Conservation (phyloP, 2,329 filamentous ascomycete genomes). For the Pyricularia sp. region DNA sequence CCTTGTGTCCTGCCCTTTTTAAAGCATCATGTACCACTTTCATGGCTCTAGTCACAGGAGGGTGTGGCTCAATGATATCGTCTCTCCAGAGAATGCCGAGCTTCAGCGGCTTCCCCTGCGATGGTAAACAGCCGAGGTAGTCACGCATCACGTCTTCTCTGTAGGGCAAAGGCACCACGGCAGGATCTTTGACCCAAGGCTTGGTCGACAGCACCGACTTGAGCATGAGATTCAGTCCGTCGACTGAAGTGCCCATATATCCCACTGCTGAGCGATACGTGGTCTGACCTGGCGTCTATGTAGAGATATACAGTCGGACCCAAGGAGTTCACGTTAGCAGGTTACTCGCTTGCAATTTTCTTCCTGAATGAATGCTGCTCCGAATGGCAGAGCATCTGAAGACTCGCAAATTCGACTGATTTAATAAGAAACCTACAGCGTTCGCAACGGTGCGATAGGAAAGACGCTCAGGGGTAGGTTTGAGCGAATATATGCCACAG, state of each 20-base stretch:
- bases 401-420: neutral
- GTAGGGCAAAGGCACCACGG: constrained; percentile 50
- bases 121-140: neutral
- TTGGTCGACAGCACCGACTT: constrained; percentile 41
- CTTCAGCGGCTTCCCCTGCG: neutral
- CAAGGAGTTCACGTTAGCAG: too few relatives aligned
- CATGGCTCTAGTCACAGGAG: neutral
- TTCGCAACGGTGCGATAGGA: neutral
- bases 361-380: too few relatives aligned
- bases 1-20: neutral
- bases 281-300: neutral
- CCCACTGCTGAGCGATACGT: constrained; percentile 41
- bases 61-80: neutral
- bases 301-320: too few relatives aligned
- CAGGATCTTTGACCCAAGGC: constrained; percentile 55
- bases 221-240: constrained; percentile 37
- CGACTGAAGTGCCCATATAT: constrained; percentile 43
- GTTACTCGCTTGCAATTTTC: too few relatives aligned
- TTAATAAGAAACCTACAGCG: neutral
- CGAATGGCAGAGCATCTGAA: neutral
- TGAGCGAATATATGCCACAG: neutral
- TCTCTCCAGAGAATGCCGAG: neutral
- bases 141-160: neutral
- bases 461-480: neutral
- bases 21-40: neutral